Base-by-base conservation (phyloP, 495 filamentous ascomycete species). In the Penicillium parvum region DNA sequence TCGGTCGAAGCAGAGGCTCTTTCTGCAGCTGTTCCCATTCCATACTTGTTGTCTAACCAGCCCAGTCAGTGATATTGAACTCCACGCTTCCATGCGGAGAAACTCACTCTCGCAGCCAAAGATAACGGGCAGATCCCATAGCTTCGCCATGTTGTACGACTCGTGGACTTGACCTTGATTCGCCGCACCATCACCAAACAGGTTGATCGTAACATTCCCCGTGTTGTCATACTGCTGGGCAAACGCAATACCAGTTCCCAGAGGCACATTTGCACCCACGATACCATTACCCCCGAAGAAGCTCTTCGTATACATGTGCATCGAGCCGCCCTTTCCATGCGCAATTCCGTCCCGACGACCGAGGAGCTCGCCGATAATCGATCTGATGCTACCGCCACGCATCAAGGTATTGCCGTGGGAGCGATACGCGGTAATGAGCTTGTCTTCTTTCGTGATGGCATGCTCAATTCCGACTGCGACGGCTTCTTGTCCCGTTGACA, bases 81-180 rank as follows among this genome's bases (percentile, higher is more conserved):
- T 15, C 12, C n/a, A 5, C 12, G 12, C n/a, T 12, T 30, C 28
- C 12, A n/a, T n/a, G 2, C 23, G 22, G 7, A 30, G 8, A 28
- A 43, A 74, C 81, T 55, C 75, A 94, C 89, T 96, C 71, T 96
- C 90, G 64, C 90, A 95, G 46, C 86, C 88, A 58, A 95, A 96
- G 14, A 96, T 78, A 29, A 90, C 76, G 11, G 90, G 90, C 22
- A 96, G 64, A 37, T 88, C 85, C 90, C 90, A 96, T 37, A 96
- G 79, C 77, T 95, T 95, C 16, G 90, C 90, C 90, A 96, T 92
- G 76, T 96, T 96, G 75, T 89, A 96, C 38, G 90, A 83, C 74
- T 96, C 90, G 60, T 95, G 94, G 26, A 96, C 90, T 64, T 96
- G 90, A 37, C 90, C 90, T 73, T 96, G 90, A 69, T 96, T 96